phyloP scores from a whole-genome alignment of 352 stramenopile genomes.

The Phytophthora pluvialis region DNA sequence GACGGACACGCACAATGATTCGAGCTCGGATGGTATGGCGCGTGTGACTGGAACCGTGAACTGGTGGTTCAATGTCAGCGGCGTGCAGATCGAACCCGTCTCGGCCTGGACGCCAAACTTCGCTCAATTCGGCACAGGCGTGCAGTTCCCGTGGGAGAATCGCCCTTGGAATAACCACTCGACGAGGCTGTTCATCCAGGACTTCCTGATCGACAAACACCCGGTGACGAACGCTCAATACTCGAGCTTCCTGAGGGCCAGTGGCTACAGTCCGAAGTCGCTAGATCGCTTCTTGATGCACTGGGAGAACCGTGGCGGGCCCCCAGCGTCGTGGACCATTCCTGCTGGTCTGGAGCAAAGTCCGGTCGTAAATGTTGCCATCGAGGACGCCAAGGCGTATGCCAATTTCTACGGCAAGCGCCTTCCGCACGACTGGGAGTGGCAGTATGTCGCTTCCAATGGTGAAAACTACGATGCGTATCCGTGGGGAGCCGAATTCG shows the following conservation, averaged over 20 bases:
- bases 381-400: constrained; percentile 77
- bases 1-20: neutral
- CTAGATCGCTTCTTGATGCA: constrained; percentile 77
- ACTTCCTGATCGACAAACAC: constrained; percentile 78
- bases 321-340: constrained; percentile 51
- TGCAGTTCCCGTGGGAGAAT: constrained; percentile 87
- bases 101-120: constrained; percentile 68
- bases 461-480: constrained; percentile 60
- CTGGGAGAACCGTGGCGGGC: constrained; percentile 59
- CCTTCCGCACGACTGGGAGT: constrained; percentile 86
- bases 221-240: constrained; percentile 85
- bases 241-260: constrained; percentile 54
- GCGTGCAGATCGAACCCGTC: constrained; percentile 85
- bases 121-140: constrained; percentile 62
- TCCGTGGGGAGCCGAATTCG: constrained; percentile 62
- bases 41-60: constrained; percentile 45
- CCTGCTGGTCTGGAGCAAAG: constrained; percentile 53
- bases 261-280: constrained; percentile 59
- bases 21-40: constrained; percentile 46
- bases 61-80: constrained; percentile 86
- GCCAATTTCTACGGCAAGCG: constrained; percentile 75
- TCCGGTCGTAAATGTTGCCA: constrained; percentile 77
- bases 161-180: constrained; percentile 85
- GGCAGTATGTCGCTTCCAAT: constrained; percentile 87
- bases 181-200: constrained; percentile 58